Percentiles rank a stretch among this genome's conserved stretches.
These are phyloP conservation scores for Neopestalotiopsis rosae DNA, from an alignment of 2,329 filamentous ascomycete species.

Conservation along the genomic window DNA sequence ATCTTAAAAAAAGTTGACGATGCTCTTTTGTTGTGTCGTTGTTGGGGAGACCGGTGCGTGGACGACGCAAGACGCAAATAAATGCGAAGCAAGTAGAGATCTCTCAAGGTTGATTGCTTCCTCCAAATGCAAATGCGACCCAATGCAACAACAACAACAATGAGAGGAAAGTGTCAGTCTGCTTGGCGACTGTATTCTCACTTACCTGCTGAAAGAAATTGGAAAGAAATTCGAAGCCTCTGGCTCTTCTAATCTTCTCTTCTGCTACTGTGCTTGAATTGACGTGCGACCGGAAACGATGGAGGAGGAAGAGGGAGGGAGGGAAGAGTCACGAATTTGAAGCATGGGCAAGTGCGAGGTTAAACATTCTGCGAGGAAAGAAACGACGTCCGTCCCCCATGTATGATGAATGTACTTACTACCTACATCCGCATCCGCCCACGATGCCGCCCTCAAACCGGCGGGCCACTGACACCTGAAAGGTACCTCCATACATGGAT, in stretches of 20 bases:
- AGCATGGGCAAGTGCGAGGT: conserved; percentile 14
- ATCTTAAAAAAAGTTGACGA: background rate
- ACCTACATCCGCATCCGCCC: background rate
- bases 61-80: background rate
- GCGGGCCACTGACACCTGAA: background rate
- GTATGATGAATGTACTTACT: background rate
- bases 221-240: background rate
- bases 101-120: background rate
- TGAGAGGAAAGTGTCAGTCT: background rate
- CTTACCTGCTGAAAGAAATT: background rate
- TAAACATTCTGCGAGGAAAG: conserved; percentile 8
- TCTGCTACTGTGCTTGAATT: background rate
- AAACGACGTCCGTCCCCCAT: conserved; percentile 1
- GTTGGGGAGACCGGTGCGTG: background rate
- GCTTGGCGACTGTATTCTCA: background rate
- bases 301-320: conserved; percentile 8
- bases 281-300: background rate
- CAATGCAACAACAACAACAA: too few species aligned
- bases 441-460: background rate
- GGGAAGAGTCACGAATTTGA: conserved; percentile 7
- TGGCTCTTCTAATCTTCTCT: background rate
- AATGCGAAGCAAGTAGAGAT: background rate
- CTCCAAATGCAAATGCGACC: background rate
- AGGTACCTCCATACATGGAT: background rate
- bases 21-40: conserved; percentile 8